Evolutionary conservation across 2,329 filamentous ascomycete genomes (phyloP).

Genomic region (Cladobotryum mycophilum): DNA sequence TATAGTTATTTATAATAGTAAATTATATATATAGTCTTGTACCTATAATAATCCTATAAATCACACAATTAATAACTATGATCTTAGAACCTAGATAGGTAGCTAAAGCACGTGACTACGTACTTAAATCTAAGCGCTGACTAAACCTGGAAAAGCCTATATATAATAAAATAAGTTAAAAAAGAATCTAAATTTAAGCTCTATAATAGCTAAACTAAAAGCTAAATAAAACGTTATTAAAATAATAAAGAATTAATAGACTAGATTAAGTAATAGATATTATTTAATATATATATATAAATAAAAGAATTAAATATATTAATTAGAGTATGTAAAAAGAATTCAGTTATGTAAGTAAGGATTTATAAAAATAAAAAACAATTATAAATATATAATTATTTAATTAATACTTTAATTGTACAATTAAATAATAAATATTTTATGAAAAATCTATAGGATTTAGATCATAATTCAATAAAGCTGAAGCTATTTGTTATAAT

Average conservation of each 20-base stretch:
- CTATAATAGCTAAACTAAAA: too few relatives aligned
- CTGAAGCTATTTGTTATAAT: too few relatives aligned
- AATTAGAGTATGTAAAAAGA: too few relatives aligned
- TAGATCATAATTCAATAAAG: too few relatives aligned
- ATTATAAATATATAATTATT: background rate
- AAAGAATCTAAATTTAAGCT: background rate
- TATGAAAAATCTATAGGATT: too few relatives aligned
- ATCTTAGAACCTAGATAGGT: background rate
- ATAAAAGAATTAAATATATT: too few relatives aligned
- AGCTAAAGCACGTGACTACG: background rate
- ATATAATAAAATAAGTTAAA: background rate
- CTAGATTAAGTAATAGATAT: background rate
- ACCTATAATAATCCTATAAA: background rate
- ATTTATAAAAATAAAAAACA: background rate
- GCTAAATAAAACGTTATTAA: background rate
- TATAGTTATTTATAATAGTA: background rate
- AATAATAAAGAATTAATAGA: too few relatives aligned
- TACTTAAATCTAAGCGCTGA: background rate
- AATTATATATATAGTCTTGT: too few relatives aligned
- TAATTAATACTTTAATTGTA: background rate
- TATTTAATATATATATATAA: background rate
- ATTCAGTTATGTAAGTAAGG: too few relatives aligned
- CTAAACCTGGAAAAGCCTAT: background rate
- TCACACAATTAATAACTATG: background rate
- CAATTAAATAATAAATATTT: too few relatives aligned